phyloP scores from a whole-genome alignment of 2,329 filamentous ascomycete genomes.

The Penicillium psychrosexuale region DNA sequence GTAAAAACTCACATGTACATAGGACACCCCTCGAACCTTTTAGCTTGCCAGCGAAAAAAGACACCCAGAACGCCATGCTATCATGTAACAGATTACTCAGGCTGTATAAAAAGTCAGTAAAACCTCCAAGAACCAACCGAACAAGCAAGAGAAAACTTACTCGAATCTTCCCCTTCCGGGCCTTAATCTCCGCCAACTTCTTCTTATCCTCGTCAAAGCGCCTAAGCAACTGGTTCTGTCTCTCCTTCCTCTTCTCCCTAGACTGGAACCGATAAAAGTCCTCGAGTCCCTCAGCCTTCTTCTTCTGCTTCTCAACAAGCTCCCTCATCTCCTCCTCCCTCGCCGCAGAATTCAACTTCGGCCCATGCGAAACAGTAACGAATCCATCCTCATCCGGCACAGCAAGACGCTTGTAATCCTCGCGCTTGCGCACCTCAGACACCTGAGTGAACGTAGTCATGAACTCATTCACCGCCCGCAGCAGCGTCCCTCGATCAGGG shows the following conservation, averaged over 20 bases:
- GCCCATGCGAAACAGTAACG: conserved; percentile 81
- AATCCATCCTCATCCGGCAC: conserved; percentile 95
- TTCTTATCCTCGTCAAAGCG: conserved; percentile 73
- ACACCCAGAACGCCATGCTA: conserved; percentile 33
- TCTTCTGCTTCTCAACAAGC: conserved; percentile 57
- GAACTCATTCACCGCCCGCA: conserved; percentile 75
- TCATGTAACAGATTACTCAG: conserved; percentile 31
- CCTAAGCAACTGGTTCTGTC: conserved; percentile 65
- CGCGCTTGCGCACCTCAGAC: conserved; percentile 62
- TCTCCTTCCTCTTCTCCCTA: conserved; percentile 73
- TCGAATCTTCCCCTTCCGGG: conserved; percentile 61
- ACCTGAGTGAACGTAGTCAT: conserved; percentile 72
- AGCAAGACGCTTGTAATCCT: conserved; percentile 64
- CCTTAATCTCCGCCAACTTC: conserved; percentile 68
- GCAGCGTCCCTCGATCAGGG: conserved; percentile 64
- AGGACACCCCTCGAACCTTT: conserved; percentile 11
- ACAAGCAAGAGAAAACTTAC: conserved; percentile 27
- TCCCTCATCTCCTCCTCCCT: conserved; percentile 66
- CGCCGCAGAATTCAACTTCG: conserved; percentile 67
- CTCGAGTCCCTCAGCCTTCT: conserved; percentile 62
- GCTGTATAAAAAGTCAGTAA: conserved; percentile 25
- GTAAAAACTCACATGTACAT: conserved; percentile 23
- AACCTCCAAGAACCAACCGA: conserved; percentile 5
- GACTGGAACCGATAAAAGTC: conserved; percentile 85
- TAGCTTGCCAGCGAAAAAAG: conserved; percentile 3